Conservation (phyloP, 2,329 filamentous ascomycete genomes). For the Rhexocercosporidium sp. region DNA sequence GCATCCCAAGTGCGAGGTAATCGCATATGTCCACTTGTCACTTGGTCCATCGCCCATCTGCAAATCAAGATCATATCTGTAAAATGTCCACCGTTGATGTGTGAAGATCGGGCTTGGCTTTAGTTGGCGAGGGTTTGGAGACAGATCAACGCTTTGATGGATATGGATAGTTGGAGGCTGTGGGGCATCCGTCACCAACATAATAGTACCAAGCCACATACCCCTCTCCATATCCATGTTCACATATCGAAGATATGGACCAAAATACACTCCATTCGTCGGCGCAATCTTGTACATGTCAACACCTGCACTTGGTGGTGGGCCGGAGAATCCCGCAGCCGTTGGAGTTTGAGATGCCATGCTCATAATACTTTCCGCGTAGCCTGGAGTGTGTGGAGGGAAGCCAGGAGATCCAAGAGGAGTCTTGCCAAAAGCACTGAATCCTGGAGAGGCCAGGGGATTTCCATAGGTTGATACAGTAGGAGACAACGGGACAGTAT, state of each 20-base stretch:
- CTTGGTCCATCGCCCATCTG: slow-evolving; percentile 85
- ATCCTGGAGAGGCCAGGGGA: slow-evolving; percentile 71
- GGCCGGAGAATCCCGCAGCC: slow-evolving; percentile 82
- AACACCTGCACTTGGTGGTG: slow-evolving; percentile 86
- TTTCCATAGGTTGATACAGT: slow-evolving; percentile 75
- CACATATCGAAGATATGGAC: slow-evolving; percentile 91
- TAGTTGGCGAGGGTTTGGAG: slow-evolving; percentile 88
- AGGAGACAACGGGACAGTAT: slow-evolving; percentile 82
- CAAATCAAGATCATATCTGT: slow-evolving; percentile 90
- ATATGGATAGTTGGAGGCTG: slow-evolving; percentile 97
- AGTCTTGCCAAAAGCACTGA: slow-evolving; percentile 59
- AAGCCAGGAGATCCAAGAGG: slow-evolving; percentile 82
- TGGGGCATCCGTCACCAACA: slow-evolving; percentile 88
- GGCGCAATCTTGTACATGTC: slow-evolving; percentile 94
- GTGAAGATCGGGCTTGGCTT: slow-evolving; percentile 81
- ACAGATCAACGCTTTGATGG: slow-evolving; percentile 87
- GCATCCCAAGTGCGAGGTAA: slow-evolving; percentile 95
- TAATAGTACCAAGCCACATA: slow-evolving; percentile 89
- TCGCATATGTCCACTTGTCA: slow-evolving; percentile 94
- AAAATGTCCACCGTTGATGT: slow-evolving; percentile 95
- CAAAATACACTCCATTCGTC: slow-evolving; percentile 97
- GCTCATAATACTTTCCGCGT: slow-evolving; percentile 85
- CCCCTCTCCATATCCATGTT: slow-evolving; percentile 97
- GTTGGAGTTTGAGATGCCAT: slow-evolving; percentile 77
- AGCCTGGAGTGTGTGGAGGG: slow-evolving; percentile 81